phyloP scores from a whole-genome alignment of 768 basidiomycete species.

The Leccinum barrowsii region DNA sequence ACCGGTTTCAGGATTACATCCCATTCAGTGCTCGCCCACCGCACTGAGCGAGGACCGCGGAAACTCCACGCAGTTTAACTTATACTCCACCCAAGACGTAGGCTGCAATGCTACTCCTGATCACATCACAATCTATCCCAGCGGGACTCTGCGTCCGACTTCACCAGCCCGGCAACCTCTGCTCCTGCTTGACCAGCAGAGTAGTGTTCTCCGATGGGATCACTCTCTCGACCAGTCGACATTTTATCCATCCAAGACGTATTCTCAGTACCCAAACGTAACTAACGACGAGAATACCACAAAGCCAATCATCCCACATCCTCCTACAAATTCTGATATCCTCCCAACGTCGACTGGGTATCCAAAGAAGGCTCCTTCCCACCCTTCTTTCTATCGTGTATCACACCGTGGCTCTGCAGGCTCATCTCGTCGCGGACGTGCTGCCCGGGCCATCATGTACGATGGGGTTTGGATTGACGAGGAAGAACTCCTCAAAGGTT shows the following conservation, averaged over 20 bases:
- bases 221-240: not conserved
- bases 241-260: no score
- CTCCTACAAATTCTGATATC: not conserved
- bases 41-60: not conserved
- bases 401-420: not conserved
- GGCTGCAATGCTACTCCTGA: not conserved
- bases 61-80: not conserved
- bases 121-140: not conserved
- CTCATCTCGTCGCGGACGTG: not conserved
- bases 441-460: constrained; percentile 4
- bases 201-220: not conserved
- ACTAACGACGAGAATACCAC: no score
- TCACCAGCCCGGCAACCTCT: not conserved
- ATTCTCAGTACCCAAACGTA: no score
- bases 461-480: constrained; percentile 10
- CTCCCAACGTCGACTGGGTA: not conserved
- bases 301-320: not conserved
- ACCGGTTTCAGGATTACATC: not conserved
- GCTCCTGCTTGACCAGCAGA: not conserved
- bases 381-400: no score
- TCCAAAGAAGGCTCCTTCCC: not conserved
- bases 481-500: constrained; percentile 7
- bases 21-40: not conserved
- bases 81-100: not conserved
- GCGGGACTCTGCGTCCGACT: not conserved